Evolutionary conservation across 2,329 filamentous ascomycete species (phyloP).

Genomic region (Fusarium transvaalense): DNA sequence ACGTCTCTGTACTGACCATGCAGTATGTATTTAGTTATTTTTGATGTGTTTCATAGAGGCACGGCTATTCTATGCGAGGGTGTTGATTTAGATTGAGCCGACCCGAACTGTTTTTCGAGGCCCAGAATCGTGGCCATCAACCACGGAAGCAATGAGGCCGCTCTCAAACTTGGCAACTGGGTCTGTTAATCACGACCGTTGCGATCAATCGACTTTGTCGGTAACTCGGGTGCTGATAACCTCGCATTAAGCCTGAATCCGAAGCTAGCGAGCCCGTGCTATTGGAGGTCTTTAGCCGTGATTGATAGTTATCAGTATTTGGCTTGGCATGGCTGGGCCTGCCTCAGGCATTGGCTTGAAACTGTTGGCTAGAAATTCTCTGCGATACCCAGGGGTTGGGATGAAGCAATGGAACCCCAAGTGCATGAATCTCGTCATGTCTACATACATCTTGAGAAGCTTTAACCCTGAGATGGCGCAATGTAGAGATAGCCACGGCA

Average conservation of each 20-base stretch:
- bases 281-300: constrained; percentile 34
- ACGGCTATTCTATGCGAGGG: constrained; percentile 17
- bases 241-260: constrained; percentile 34
- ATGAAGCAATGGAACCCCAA: constrained; percentile 42
- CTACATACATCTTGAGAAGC: constrained; percentile 23
- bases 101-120: background rate
- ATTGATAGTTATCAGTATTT: constrained; percentile 25
- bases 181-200: background rate
- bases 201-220: constrained; percentile 6
- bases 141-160: constrained; percentile 16
- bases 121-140: background rate
- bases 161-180: constrained; percentile 3
- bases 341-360: constrained; percentile 3
- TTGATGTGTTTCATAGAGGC: constrained; percentile 17
- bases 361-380: constrained; percentile 24
- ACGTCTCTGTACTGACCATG: background rate
- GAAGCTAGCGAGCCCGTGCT: constrained; percentile 11
- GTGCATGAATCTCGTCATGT: constrained; percentile 47
- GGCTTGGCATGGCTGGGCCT: background rate
- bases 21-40: background rate
- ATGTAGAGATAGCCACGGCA: constrained; percentile 14
- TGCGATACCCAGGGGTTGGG: constrained; percentile 29
- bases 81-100: constrained; percentile 1
- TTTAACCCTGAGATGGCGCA: constrained; percentile 24
- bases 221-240: constrained; percentile 12